Evolutionary conservation across 306 rosid species (phyloP), one percentile per base, ranked within the genome.

Genomic region (Cotoneaster glaucophyllus): DNA sequence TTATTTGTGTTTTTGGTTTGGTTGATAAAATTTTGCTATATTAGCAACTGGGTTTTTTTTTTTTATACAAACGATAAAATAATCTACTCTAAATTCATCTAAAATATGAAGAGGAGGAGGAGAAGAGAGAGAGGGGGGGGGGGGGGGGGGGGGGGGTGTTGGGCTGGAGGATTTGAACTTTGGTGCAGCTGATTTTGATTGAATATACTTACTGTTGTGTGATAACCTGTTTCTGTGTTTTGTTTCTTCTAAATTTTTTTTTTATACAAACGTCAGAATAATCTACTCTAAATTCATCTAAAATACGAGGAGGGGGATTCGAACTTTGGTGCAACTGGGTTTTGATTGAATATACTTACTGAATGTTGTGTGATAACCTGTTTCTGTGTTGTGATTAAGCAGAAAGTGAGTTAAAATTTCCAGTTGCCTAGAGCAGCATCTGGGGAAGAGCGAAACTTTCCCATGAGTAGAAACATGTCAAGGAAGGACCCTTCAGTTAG

Each of bases 401-500:
- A 94, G 96, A 94, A 80, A 87, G 85, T 81, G 96, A 90, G 82
- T 90, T 58, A 74, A 83, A 73, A 87, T 94, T 94, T 94, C 77
- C 80, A 82, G 41, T 76, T 90, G 74, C 92, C 89, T 66, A 54
- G 63, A 84, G 57, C 82, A 5, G 57, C 82, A 4, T 70, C 43
- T 19, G 86, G 84, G 61, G 87, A 76, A 69, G 71, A 22, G 75
- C 82, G 43, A 29, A 57, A 66, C 72, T 48, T 66, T 48, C 85
- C 83, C 10, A 15, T 74, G 61, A 81, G 77, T 71, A 85, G 88
- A 53, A 74, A 70, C 56, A 64, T n/a, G 31, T 74, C 45, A 12
- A 82, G 87, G 84, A 90, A 69, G 84, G 86, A 79, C 66, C 88
- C n/a, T n/a, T n/a, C n/a, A n/a, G n/a, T n/a, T n/a, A n/a, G n/a